A percentile compares a stretch with the other conserved stretches of the same genome.
These are phyloP conservation scores for Pichia nakasei DNA, from an alignment of 805 yeast species.

Conservation along the genomic window DNA sequence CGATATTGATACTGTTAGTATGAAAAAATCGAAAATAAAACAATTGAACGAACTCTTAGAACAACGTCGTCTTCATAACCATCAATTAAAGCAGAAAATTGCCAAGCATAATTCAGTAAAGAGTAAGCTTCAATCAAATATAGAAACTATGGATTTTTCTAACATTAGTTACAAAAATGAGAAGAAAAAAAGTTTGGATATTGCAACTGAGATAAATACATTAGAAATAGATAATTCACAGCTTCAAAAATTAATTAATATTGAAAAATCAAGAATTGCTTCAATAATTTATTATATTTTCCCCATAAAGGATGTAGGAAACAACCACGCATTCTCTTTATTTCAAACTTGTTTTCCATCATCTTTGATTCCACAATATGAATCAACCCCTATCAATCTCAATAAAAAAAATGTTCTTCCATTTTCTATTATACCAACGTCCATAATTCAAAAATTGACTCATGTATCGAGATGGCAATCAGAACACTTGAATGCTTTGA, in stretches of 20 bases:
- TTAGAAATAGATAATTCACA: conserved; percentile 3
- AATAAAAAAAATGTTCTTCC: not conserved
- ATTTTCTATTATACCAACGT: not conserved
- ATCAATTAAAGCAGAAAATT: not conserved
- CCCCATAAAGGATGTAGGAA: conserved; percentile 21
- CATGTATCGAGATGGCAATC: conserved; percentile 26
- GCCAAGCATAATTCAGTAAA: not conserved
- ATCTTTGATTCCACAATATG: conserved; percentile 3
- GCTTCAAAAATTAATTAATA: conserved; percentile 7
- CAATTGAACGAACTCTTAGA: not conserved
- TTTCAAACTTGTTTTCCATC: conserved; percentile 25
- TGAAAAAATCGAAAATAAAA: not conserved
- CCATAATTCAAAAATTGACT: conserved; percentile 10
- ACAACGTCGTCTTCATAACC: not conserved
- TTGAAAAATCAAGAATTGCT: conserved; percentile 22
- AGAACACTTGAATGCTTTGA: conserved; percentile 37
- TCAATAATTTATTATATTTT: conserved; percentile 21
- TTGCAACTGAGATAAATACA: not conserved
- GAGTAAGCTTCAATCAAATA: not conserved
- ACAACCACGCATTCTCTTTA: conserved; percentile 23
- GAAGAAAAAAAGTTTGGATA: not conserved
- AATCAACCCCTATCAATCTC: not conserved
- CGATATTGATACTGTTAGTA: no score
- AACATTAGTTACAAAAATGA: no score
- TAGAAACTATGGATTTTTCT: not conserved